Base-by-base conservation (phyloP, 2,329 filamentous ascomycete genomes). In the Calonectria henricotiae region DNA sequence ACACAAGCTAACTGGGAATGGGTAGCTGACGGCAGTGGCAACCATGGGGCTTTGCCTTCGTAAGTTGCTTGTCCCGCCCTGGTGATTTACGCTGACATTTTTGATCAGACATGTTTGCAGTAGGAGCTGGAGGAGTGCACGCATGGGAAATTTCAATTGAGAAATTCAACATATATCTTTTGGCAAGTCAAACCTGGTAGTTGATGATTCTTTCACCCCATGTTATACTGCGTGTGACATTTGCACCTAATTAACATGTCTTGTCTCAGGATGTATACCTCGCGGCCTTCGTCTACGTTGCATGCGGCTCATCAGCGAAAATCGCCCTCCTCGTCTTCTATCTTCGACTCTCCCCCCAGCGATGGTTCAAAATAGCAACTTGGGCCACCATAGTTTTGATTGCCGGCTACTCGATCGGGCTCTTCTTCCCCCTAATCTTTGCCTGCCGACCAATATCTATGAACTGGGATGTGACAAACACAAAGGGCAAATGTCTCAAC, bases 401-500 rank as follows among this genome's bases (percentile, higher is more conserved):
- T 23, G 68, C 71, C 6, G 75, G 74, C 1, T 83, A 82, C 67
- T 80, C 79, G 5, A 71, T 78, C 13, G 76, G 72, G 32, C 79
- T 84, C 27, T 79, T 80, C 30, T 77, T 84, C 41, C 68, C 79
- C 3, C 74, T 82, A 20, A 64, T 83, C 25, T 82, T 85, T 41
- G 79, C 81, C 1, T 85, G 84, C 71, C 71, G 68, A 0, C 84
- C 83, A 0, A 70, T 84, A 12, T 60, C 68, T 0, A 74, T 67
- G 71, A 70, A 73, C 5, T 85, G 79, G 76, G 78, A 83, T 30
- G 49, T 79, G 0, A 72, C 67, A 3, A 73, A 80, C 6, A 71
- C 68, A 46, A 78, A 51, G 70, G 85, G 71, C 69, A 76, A 55
- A n/a, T 89, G 86, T 67, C 79, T 89, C 47, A 79, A 86, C 55